phyloP scores from a whole-genome alignment of 805 yeast species.

The Sugiyamaella lignohabitans region DNA sequence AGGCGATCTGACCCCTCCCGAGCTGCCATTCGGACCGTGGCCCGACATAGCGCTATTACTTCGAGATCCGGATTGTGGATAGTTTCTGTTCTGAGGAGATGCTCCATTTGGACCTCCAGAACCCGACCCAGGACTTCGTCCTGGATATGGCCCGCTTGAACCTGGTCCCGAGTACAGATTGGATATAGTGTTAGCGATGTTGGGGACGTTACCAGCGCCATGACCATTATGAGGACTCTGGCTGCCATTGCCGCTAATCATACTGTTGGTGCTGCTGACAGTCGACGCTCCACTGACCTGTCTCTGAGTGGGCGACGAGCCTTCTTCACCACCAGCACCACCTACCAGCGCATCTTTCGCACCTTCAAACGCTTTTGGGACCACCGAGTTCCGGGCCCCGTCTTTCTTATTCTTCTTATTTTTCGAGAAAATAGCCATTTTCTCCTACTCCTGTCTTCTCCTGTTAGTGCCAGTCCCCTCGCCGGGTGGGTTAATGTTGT shows the following conservation, averaged over 20 bases:
- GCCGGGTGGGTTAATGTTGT: too few relatives aligned
- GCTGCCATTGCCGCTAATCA: not conserved
- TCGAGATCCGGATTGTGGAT: too few relatives aligned
- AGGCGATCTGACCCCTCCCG: not conserved
- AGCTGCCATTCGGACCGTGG: not conserved
- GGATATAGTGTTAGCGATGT: not conserved
- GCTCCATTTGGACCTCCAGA: too few relatives aligned
- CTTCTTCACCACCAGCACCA: not conserved
- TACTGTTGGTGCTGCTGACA: not conserved
- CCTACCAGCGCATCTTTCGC: not conserved
- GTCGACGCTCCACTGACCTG: conserved; percentile 1
- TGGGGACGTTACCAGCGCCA: not conserved
- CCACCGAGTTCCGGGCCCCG: conserved; percentile 13
- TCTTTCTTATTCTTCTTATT: conserved; percentile 17
- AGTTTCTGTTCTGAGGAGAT: not conserved
- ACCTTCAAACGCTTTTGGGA: conserved; percentile 3
- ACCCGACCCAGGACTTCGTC: not conserved
- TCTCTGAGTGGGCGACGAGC: not conserved
- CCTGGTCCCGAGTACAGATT: not conserved
- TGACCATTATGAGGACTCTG: too few relatives aligned
- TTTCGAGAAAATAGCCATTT: conserved; percentile 16
- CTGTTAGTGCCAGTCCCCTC: too few relatives aligned
- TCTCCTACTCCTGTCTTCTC: too few relatives aligned
- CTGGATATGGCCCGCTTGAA: not conserved
- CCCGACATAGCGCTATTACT: not conserved